Evolutionary conservation across 1,139 yeast genomes (phyloP), one percentile per base, ranked within the genome.

Genomic region (Arxiozyma telluris): DNA sequence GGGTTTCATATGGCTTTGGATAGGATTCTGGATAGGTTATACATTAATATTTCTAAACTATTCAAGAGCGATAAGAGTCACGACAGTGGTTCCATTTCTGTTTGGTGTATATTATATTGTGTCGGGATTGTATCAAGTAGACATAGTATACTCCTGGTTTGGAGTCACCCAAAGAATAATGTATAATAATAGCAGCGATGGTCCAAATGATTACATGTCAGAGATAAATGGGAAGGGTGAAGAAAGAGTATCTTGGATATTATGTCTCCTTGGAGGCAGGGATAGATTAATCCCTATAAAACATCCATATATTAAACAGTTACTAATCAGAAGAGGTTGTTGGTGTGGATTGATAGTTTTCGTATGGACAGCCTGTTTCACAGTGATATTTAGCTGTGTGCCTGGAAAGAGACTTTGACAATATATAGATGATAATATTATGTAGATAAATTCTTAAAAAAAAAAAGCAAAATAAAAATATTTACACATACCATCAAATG

Each of bases 1-100:
- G 17, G 96, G 98, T 0, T 74, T 90, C 54, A 71, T 89, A 53
- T 77, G 82, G 56, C 72, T 87, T 53, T 87, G 93, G 66, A 82
- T 83, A 38, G 97, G 84, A 4, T 89, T 93, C 64, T 93, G 99
- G 99, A 80, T 89, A 4, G 89, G 91, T 15, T 93, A 85, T 66
- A 78, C 83, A 3, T 76, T 93, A 51, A 83, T 93, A 1, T 88
- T 93, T 64, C 76, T 88, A 56, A 77, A 90, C 67, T 64, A 73
- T 52, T 81, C 86, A 45, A 83, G 87, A 60, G 76, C 82, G 2
- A 76, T 81, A 30, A 75, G 98, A 56, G 83, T 87, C 7, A 89
- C 88, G 60, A 80, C 84, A 3, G 74, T 81, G 9, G 74, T 87
- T 9, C 96, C 98, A 1, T 91, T 84, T 68, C 77, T 83, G 51